Evolutionary conservation across 441 rosid genomes (phyloP).

Genomic region (Breynia disticha): DNA sequence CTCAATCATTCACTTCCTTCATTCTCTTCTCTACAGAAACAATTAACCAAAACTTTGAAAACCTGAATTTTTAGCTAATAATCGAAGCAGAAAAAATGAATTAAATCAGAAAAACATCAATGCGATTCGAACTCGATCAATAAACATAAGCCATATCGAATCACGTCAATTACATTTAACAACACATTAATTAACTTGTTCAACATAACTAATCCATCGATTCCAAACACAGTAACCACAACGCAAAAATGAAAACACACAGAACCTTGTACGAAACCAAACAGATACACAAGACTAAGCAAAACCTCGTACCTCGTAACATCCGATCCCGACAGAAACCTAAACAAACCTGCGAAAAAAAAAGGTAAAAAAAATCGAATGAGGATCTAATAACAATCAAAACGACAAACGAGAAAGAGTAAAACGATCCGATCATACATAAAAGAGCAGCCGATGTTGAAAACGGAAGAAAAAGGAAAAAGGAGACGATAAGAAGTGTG

Average conservation of each 20-base stretch:
- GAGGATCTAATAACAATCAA: neutral
- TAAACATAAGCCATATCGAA: neutral
- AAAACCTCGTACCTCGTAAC: neutral
- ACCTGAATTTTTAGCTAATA: no score
- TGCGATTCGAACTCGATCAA: no score
- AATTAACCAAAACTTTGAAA: no score
- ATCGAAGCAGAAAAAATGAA: constrained; percentile 5
- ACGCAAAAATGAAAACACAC: no score
- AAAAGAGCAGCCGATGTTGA: neutral
- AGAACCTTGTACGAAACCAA: neutral
- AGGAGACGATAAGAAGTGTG: neutral
- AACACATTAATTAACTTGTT: no score
- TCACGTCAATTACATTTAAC: no score
- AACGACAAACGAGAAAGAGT: neutral
- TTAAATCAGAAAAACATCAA: no score
- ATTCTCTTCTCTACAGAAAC: neutral
- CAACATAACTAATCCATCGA: no score
- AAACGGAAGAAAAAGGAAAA: neutral
- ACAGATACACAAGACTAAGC: neutral
- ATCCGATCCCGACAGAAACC: no score
- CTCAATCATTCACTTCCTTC: constrained; percentile 7
- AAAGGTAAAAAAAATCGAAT: neutral
- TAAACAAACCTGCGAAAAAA: neutral
- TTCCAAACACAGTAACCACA: no score
- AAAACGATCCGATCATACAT: neutral